Evolutionary conservation across 305 asterid species (phyloP).

Genomic region (Fraxinus dipetala): DNA sequence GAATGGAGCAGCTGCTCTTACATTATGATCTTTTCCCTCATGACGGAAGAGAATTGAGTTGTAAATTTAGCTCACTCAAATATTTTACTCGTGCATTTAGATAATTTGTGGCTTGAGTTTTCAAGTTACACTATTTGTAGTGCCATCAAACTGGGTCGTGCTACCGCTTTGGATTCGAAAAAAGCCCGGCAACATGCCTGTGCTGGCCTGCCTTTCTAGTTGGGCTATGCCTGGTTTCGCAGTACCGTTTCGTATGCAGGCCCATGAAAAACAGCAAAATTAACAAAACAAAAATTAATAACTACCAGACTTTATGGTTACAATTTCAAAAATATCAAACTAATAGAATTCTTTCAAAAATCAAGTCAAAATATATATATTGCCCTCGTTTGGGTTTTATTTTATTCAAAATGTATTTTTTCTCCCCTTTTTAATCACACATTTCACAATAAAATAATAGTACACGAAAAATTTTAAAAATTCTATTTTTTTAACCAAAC

Average conservation of each 20-base stretch:
- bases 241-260: background rate
- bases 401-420: too few species aligned
- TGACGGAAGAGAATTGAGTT: background rate
- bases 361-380: background rate
- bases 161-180: background rate
- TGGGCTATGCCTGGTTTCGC: background rate
- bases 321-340: background rate
- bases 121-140: background rate
- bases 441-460: too few species aligned
- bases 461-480: too few species aligned
- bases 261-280: background rate
- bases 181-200: background rate
- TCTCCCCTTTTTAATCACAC: too few species aligned
- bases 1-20: background rate
- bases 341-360: too few species aligned
- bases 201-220: background rate
- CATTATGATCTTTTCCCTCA: background rate
- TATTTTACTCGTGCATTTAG: background rate
- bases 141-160: conserved; percentile 25
- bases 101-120: background rate
- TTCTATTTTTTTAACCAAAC: too few species aligned
- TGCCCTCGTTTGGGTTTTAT: too few species aligned
- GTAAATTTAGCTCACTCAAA: background rate
- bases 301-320: background rate
- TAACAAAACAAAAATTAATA: background rate